Base-by-base conservation (phyloP, 1,284 basidiomycete species). In the Ustilago trichophora region DNA sequence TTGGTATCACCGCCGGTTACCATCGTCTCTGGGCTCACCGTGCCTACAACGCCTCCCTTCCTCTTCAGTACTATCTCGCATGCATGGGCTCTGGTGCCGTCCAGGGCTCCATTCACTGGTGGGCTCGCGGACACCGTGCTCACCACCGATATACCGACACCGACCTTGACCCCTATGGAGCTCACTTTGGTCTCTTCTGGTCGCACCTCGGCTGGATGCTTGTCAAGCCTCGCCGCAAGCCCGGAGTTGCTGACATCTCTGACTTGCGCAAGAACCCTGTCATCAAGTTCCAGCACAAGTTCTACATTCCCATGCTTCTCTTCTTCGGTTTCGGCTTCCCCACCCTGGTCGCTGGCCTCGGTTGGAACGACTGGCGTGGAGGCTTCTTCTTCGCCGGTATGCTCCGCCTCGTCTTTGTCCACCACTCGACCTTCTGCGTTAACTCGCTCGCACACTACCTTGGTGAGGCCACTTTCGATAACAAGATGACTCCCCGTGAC, bases 61-160 rank as follows among this genome's bases (percentile, higher is more conserved):
- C 76, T 10, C 67, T 80, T 29, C 70, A 80, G 51, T 76, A 76
- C 51, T 62, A 62, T 42, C 72, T 80, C 26, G 75, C 77, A 31
- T 73, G 78, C 55, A 76, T 76, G 73, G 78, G 78, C 22, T 77
- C 77, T 24, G 74, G 75, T 29, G 73, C 78, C 27, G 76, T 80
- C 4, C 59, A 80, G 55, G 78, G 78, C 46, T 80, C 77, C 26
- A 78, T 78, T 35, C 74, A 77, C 60, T 80, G 78, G 78, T 80
- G 78, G 78, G 60, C 78, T 12, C 78, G 78, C 33, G 78, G 78
- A 21, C 78, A 80, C 63, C 77, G 78, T 33, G 78, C 78, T 16
- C 78, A 80, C 66, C 78, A 80, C 70, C 68, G 78, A 15, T 80
- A 80, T 69, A 80, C 78, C 48, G 78, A 80, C 73, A 80, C 78